Percentiles rank a stretch among this genome's conserved stretches.
Conservation (phyloP, 2,329 filamentous ascomycete species). For the Xylariaceae sp. region DNA sequence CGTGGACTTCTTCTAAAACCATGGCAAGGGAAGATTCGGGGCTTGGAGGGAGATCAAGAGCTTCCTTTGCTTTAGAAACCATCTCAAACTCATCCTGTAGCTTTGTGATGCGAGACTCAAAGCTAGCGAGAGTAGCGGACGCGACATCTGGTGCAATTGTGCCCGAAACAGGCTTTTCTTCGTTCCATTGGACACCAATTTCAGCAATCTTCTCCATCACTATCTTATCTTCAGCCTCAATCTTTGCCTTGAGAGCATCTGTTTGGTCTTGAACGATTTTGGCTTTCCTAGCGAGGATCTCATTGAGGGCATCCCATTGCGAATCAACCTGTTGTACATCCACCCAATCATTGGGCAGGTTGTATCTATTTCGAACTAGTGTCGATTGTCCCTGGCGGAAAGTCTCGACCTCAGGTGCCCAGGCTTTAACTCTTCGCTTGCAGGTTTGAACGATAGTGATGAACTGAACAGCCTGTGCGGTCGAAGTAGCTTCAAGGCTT, state of each 20-base stretch:
- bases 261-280: slow-evolving; percentile 97
- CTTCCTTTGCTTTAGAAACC: slow-evolving; percentile 96
- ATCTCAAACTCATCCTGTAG: slow-evolving; percentile 89
- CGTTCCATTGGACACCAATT: slow-evolving; percentile 86
- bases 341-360: slow-evolving; percentile 93
- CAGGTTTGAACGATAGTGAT: slow-evolving; percentile 98
- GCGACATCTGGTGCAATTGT: slow-evolving; percentile 90
- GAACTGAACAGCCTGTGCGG: slow-evolving; percentile 95
- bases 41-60: slow-evolving; percentile 83
- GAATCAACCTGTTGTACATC: slow-evolving; percentile 95
- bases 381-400: slow-evolving; percentile 97
- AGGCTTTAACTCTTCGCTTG: slow-evolving; percentile 89
- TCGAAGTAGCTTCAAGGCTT: slow-evolving; percentile 91
- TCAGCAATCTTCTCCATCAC: slow-evolving; percentile 88
- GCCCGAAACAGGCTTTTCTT: slow-evolving; percentile 95
- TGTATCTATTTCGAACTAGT: slow-evolving; percentile 87
- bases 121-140: slow-evolving; percentile 79
- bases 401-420: slow-evolving; percentile 94
- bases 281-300: slow-evolving; percentile 88
- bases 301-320: slow-evolving; percentile 92
- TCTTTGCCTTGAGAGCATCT: slow-evolving; percentile 93
- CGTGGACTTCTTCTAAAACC: slow-evolving; percentile 93
- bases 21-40: slow-evolving; percentile 82
- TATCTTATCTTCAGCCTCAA: slow-evolving; percentile 89
- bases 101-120: slow-evolving; percentile 83